Evolutionary conservation across 2,329 filamentous ascomycete species (phyloP), one percentile per base, ranked within the genome.

Genomic region (Neonectria magnoliae): DNA sequence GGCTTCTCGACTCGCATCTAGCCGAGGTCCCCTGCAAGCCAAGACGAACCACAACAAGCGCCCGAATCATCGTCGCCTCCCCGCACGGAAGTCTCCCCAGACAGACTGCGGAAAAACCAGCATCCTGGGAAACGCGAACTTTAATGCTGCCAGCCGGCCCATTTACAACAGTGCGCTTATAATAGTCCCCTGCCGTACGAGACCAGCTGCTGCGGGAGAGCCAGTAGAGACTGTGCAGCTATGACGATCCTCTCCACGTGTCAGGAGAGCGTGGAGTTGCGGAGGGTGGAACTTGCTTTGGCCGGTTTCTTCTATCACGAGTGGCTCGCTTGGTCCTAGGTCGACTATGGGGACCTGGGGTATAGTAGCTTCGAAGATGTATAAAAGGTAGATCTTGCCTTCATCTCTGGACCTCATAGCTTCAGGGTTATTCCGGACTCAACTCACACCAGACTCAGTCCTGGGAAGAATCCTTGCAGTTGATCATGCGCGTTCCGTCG

Each of bases 81-180:
- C 18, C 25, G 25, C 33, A 25, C 14, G n/a, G 13, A 5, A 5
- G 14, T 5, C 45, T 60, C 38, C 8, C 44, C 44, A 48, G 16
- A 22, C 47, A 38, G 29, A 48, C 44, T 33, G 8, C 14, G 42
- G 25, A 53, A 38, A 51, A 29, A 55, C 42, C 55, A 55, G 42
- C 25, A 36, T 53, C 14, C 11, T 44, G 25, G 9, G 18, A 20
- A n/a, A 50, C 13, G 22, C 9, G 33, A 63, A 63, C 22, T 50
- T 59, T 44, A 63, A 63, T 36, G 16, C 22, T 45, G 6, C 18
- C 31, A 59, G 20, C 60, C 55, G 55, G 36, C 25, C 60, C 60
- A 63, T 58, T 58, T 18, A 45, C 25, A 50, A 44, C 22, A 42
- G 18, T 6, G 60, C 60, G 60, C 60, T 63, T 63, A 50, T 44